Evolutionary conservation across 208 protist species (phyloP).

Genomic region (Crithidia sp.): DNA sequence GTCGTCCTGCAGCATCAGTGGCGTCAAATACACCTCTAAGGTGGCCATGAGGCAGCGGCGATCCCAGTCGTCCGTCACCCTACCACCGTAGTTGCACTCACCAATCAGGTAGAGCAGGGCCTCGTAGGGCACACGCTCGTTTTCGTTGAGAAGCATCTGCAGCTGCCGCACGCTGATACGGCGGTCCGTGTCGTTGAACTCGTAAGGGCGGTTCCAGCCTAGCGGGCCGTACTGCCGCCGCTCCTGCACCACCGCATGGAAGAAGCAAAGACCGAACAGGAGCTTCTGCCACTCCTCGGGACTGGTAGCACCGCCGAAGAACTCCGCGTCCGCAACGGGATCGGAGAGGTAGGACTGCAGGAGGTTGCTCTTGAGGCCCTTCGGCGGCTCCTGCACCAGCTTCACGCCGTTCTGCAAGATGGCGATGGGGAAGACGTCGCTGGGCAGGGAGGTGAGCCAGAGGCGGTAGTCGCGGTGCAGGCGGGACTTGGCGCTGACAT

Average conservation of each 20-base stretch:
- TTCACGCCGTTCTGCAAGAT: conserved; percentile 98
- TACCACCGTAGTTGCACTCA: conserved; percentile 94
- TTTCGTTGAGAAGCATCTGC: conserved; percentile 95
- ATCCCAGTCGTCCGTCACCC: conserved; percentile 95
- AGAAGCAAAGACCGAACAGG: conserved; percentile 96
- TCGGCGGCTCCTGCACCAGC: conserved; percentile 98
- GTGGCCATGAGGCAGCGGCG: conserved; percentile 92
- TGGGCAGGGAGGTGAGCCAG: conserved; percentile 98
- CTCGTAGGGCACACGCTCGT: conserved; percentile 92
- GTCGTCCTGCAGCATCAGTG: conserved; percentile 89
- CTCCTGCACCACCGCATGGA: conserved; percentile 97
- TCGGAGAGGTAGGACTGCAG: conserved; percentile 94
- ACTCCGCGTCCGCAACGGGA: conserved; percentile 82
- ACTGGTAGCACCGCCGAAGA: conserved; percentile 86
- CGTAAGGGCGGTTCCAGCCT: conserved; percentile 97
- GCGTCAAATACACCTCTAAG: conserved; percentile 84
- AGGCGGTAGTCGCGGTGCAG: conserved; percentile 96
- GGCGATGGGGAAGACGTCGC: conserved; percentile 96
- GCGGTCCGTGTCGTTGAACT: conserved; percentile 97
- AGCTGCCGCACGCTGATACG: conserved; percentile 96
- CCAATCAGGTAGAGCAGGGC: conserved; percentile 94
- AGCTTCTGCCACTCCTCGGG: conserved; percentile 91
- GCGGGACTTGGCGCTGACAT: conserved; percentile 84
- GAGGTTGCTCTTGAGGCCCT: conserved; percentile 96
- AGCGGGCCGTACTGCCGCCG: conserved; percentile 95